Evolutionary conservation across 139 green algal species (phyloP), one percentile per base, ranked within the genome.

Genomic region (Chlorella vulgaris): DNA sequence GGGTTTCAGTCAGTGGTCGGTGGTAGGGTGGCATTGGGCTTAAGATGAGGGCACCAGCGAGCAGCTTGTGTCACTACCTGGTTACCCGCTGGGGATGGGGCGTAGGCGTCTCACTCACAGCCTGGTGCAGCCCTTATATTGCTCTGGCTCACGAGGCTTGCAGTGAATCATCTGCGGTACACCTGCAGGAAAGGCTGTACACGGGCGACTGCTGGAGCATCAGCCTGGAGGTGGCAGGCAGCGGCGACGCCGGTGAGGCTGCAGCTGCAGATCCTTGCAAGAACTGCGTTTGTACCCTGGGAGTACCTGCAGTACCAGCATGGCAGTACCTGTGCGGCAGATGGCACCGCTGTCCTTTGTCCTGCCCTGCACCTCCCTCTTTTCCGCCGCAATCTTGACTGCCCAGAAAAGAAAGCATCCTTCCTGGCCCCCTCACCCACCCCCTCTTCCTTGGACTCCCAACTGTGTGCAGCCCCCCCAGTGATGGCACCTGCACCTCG

Each of bases 201-300:
- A 67, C 58, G 22, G 6, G 29, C 35, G 73, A 79, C 53, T 79
- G 73, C 73, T 67, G 58, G 73, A 69, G 53, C 26, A n/a, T 79
- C 4, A 39, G 35, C 26, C n/a, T 79, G 53, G 73, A 79, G 10
- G 73, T 60, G 4, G 26, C 62, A 28, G 51, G 35, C 4, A 35
- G 53, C 26, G 39, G 36, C 33, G 53, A 67, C n/a, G 53, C 71
- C 65, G 73, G 73, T 65, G 55, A 21, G 55, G 28, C n/a, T 65
- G 55, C n/a, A 5, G 15, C 5, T 29, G 5, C 18, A n/a, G 22
- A 21, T 15, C 55, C 18, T 31, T 28, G 55, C 18, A n/a, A n/a
- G n/a, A n/a, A n/a, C 55, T 28, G 55, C 5, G 55, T 65, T 28
- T 31, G n/a, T 31, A 29, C 22, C 55, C 18, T n/a, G 55, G 47